Evolutionary conservation across 768 basidiomycete species (phyloP).

Genomic region (Leccinum variicolor): DNA sequence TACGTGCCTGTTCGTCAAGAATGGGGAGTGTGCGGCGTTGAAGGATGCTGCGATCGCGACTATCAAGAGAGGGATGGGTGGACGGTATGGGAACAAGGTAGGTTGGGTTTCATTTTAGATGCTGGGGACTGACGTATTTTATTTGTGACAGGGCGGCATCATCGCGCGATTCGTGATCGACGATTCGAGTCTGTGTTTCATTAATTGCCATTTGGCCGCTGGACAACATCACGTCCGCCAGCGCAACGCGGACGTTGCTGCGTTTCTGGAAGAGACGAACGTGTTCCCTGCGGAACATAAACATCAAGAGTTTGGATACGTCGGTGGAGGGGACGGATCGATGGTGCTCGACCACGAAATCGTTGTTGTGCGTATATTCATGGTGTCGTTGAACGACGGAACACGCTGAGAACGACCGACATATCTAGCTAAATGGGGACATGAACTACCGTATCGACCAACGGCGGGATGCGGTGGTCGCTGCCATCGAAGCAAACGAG

Average conservation of each 20-base stretch:
- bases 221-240: constrained; percentile 81
- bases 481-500: constrained; percentile 67
- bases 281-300: constrained; percentile 54
- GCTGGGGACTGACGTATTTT: background rate
- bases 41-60: constrained; percentile 73
- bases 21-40: constrained; percentile 54
- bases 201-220: constrained; percentile 97
- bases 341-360: constrained; percentile 95
- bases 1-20: constrained; percentile 70
- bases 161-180: constrained; percentile 87
- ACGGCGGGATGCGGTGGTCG: constrained; percentile 77
- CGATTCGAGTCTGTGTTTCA: constrained; percentile 89
- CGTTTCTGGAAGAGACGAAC: constrained; percentile 78
- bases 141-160: constrained; percentile 70
- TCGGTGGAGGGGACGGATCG: constrained; percentile 89
- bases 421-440: constrained; percentile 76
- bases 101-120: constrained; percentile 11
- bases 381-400: background rate
- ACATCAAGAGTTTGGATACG: constrained; percentile 63
- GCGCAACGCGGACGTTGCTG: constrained; percentile 84
- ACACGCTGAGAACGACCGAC: constrained; percentile 1
- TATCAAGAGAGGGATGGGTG: constrained; percentile 90
- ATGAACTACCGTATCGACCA: constrained; percentile 98
- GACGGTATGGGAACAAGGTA: constrained; percentile 95
- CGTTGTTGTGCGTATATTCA: constrained; percentile 56